A percentile compares a stretch with the other conserved stretches of the same genome.
These are phyloP conservation scores for Trichocladium uniseriatum DNA, from an alignment of 495 filamentous ascomycete genomes.

Conservation along the genomic window DNA sequence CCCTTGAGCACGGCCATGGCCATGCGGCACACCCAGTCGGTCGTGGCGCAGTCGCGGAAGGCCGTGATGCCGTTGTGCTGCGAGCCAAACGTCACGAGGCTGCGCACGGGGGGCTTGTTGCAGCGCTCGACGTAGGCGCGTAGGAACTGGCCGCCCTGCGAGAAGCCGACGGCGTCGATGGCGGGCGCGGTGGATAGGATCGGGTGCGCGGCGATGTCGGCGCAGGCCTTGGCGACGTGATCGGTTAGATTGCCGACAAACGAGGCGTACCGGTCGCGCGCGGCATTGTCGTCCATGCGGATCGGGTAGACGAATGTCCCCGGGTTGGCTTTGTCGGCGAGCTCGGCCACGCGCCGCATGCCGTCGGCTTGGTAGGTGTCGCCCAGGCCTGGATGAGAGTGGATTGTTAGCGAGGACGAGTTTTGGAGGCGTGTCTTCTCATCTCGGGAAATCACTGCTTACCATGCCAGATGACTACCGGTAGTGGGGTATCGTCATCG, in stretches of 20 bases:
- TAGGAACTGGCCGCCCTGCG: conserved; percentile 92
- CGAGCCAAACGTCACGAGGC: conserved; percentile 81
- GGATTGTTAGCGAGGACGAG: neutral
- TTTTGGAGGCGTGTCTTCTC: neutral
- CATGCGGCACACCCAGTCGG: conserved; percentile 72
- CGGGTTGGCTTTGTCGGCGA: conserved; percentile 65
- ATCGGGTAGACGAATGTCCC: conserved; percentile 79
- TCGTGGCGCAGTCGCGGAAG: conserved; percentile 54
- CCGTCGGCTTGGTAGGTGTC: conserved; percentile 70
- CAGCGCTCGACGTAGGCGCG: conserved; percentile 89
- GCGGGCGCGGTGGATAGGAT: conserved; percentile 71
- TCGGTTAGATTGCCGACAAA: conserved; percentile 86
- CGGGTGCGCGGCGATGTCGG: conserved; percentile 63
- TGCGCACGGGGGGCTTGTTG: conserved; percentile 69
- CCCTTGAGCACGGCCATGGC: conserved; percentile 61
- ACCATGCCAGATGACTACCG: conserved; percentile 91
- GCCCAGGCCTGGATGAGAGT: conserved; percentile 31
- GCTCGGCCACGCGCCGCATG: conserved; percentile 51
- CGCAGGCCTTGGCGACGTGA: conserved; percentile 73
- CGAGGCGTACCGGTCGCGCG: conserved; percentile 64
- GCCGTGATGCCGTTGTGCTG: conserved; percentile 89
- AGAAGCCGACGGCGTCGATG: conserved; percentile 88
- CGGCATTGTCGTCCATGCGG: conserved; percentile 56
- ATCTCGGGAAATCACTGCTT: conserved; percentile 25
- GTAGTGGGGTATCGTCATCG: conserved; percentile 55